Conservation (phyloP, 1,284 basidiomycete genomes). For the Bondarzewia mesenterica region DNA sequence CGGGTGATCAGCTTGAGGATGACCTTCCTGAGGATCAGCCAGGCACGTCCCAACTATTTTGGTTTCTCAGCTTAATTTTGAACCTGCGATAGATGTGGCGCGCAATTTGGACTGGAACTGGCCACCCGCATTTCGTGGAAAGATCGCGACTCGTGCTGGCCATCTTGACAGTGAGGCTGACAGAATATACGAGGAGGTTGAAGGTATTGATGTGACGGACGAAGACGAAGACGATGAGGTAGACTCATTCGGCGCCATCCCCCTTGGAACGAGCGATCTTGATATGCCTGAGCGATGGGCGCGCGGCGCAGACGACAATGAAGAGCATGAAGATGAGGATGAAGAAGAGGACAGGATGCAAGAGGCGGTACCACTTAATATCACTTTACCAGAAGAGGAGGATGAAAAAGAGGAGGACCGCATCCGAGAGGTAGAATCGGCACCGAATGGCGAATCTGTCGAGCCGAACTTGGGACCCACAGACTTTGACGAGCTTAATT, state of each 20-base stretch:
- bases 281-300: constrained; percentile 13
- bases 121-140: constrained; percentile 27
- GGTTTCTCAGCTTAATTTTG: constrained; percentile 14
- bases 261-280: constrained; percentile 18
- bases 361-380: background rate
- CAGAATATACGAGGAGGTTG: constrained; percentile 13
- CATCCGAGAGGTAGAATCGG: background rate
- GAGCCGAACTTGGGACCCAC: background rate
- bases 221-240: constrained; percentile 19
- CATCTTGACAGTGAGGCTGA: constrained; percentile 12
- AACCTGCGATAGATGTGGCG: too few species aligned
- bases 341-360: background rate
- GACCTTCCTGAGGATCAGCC: constrained; percentile 7
- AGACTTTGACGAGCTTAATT: background rate
- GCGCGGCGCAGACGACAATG: constrained; percentile 7
- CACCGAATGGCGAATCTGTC: background rate
- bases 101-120: constrained; percentile 25
- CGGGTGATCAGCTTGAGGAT: background rate
- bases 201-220: constrained; percentile 9
- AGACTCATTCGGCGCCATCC: constrained; percentile 12
- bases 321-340: constrained; percentile 2
- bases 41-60: too few species aligned
- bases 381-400: background rate
- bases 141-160: constrained; percentile 18
- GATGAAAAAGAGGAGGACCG: background rate